Evolutionary conservation across 768 basidiomycete species (phyloP), one percentile per base, ranked within the genome.

Genomic region (Collybiopsis confluens): DNA sequence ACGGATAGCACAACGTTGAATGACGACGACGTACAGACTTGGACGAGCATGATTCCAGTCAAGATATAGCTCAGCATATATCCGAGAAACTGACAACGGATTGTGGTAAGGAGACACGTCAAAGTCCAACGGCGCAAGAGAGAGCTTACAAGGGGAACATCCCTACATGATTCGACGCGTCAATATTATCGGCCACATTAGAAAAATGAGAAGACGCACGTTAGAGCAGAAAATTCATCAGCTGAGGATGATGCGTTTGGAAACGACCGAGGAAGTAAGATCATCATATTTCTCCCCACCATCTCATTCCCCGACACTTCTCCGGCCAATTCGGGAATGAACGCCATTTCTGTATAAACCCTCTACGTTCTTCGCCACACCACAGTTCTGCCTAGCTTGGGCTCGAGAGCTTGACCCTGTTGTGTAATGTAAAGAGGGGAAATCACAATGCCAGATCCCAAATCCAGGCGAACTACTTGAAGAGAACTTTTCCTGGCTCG

Each of bases 41-140:
- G 54, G 15, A 49, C 54, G 18, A 36, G 20, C 46, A 55, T 23
- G 37, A 47, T 40, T 8, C 54, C 54, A 4, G 21, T 20, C 2
- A 55, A 37, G 18, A 40, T 20, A 20, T 27, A 55, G 37, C 37
- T 55, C 30, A 44, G 24, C 24, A 48, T 15, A 45, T 37, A 41
- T 20, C 54, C 54, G 4, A 55, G 54, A 49, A 55, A 47, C 54
- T 55, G 27, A 28, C 11, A 42, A 45, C n/a, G 5, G 4, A 8
- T 20, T 7, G 13, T 41, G 10, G 20, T 6, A 54, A n/a, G 11
- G n/a, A 54, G n/a, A 4, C n/a, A n/a, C n/a, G 16, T 24, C 41
- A 26, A 9, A 11, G 4, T 36, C 18, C 8, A 23, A 38, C 20
- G 38, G 6, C 6, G 18, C 15, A 20, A 6, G 8, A 30, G 11